Evolutionary conservation across 306 rosid genomes (phyloP).

Genomic region (Dalbergia oliveri): DNA sequence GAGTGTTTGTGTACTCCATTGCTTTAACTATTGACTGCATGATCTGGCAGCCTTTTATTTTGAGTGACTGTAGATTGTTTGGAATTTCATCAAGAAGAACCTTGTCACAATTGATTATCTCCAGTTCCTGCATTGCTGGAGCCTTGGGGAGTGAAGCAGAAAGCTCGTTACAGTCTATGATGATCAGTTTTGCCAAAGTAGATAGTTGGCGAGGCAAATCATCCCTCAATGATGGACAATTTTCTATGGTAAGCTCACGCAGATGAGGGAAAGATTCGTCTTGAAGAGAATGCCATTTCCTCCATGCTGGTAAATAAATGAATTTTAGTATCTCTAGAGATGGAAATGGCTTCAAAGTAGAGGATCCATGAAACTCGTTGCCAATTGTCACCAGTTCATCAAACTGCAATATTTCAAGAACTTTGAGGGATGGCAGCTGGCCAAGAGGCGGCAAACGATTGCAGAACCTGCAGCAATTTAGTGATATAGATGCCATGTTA

Average conservation of each 20-base stretch:
- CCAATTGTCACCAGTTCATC: constrained; percentile 8
- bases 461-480: neutral
- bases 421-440: neutral
- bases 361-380: neutral
- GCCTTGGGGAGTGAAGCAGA: constrained; percentile 1
- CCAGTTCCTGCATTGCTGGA: neutral
- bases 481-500: neutral
- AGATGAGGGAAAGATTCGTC: neutral
- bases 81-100: neutral
- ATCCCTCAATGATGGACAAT: neutral
- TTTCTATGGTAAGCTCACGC: neutral
- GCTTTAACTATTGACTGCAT: neutral
- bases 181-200: neutral
- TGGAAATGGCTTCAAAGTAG: neutral
- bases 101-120: neutral
- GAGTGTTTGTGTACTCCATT: neutral
- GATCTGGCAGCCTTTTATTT: neutral
- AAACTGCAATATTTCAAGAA: constrained; percentile 2
- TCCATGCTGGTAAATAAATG: constrained; percentile 9
- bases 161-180: neutral
- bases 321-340: neutral
- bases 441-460: neutral
- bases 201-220: neutral
- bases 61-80: neutral
- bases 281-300: constrained; percentile 1